These are phyloP conservation scores for Candida hungchunana DNA, from an alignment of 805 yeast genomes.

Conservation along the genomic window DNA sequence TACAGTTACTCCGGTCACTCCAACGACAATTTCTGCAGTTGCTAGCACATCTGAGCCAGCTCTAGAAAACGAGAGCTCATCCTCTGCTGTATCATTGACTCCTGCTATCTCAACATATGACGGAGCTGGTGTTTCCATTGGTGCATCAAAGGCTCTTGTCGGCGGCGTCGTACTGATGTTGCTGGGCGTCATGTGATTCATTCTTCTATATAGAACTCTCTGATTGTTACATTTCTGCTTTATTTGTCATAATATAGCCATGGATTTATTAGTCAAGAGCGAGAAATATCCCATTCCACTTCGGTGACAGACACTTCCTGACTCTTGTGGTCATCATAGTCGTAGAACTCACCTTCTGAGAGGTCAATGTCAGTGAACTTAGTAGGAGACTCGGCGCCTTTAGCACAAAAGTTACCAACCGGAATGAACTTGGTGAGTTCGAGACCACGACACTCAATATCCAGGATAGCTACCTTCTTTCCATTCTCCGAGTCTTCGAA, in stretches of 20 bases:
- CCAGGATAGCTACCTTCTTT: conserved; percentile 47
- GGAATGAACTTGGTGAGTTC: conserved; percentile 69
- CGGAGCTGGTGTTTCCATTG: conserved; percentile 5
- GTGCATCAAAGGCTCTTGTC: neutral
- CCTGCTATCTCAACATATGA: conserved; percentile 9
- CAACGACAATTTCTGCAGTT: neutral
- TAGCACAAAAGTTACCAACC: conserved; percentile 55
- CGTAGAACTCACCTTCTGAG: conserved; percentile 87
- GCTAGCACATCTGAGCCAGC: neutral
- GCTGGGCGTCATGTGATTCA: neutral
- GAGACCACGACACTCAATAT: conserved; percentile 83
- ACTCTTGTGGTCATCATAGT: conserved; percentile 82
- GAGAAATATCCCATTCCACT: conserved; percentile 57
- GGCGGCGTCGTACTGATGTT: neutral
- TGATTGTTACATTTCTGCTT: neutral
- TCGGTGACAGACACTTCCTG: conserved; percentile 81
- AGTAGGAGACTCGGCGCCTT: conserved; percentile 47
- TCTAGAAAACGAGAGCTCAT: neutral
- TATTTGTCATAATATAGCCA: neutral
- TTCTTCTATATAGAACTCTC: neutral
- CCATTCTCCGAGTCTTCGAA: conserved; percentile 30
- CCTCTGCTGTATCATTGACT: neutral
- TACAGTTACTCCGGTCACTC: neutral
- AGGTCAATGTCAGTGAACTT: conserved; percentile 63
- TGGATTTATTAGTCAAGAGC: conserved; percentile 9